phyloP scores from a whole-genome alignment of 345 rosid genomes.

The Camelina sativa region DNA sequence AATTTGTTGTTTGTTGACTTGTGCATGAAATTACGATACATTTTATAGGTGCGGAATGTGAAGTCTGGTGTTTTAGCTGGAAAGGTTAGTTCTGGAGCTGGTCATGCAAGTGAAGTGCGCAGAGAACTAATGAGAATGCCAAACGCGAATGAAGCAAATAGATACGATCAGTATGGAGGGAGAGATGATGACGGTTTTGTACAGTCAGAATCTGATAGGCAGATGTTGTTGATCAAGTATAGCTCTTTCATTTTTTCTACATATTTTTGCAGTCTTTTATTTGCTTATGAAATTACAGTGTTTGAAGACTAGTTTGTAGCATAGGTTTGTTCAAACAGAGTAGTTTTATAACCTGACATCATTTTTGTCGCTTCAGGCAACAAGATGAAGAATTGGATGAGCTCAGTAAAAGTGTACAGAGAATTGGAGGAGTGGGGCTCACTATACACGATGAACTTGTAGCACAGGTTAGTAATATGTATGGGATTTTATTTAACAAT shows the following conservation, averaged over 20 bases:
- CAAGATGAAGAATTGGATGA: conserved; percentile 98
- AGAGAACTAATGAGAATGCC: conserved; percentile 88
- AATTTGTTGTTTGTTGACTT: conserved; percentile 23
- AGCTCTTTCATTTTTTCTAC: conserved; percentile 27
- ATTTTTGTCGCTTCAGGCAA: conserved; percentile 57
- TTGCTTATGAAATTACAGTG: conserved; percentile 15
- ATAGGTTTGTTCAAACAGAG: conserved; percentile 16
- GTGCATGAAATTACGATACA: conserved; percentile 32
- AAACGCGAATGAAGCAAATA: conserved; percentile 58
- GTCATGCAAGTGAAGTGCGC: conserved; percentile 65
- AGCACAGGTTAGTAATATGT: conserved; percentile 62
- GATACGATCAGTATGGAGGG: conserved; percentile 59
- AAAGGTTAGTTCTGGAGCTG: conserved; percentile 56
- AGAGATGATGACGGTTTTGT: conserved; percentile 77
- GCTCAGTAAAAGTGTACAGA: conserved; percentile 87
- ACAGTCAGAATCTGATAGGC: conserved; percentile 94
- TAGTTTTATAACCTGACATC: conserved; percentile 15
- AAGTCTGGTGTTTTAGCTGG: conserved; percentile 74
- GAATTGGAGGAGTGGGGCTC: conserved; percentile 94
- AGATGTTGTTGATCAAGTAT: conserved; percentile 90
- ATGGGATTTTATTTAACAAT: background rate
- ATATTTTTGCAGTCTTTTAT: background rate
- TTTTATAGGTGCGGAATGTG: conserved; percentile 70
- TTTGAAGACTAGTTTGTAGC: conserved; percentile 5
- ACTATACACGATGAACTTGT: conserved; percentile 96